phyloP scores from a whole-genome alignment of 257 asterid genomes.

The Datura wrightii region DNA sequence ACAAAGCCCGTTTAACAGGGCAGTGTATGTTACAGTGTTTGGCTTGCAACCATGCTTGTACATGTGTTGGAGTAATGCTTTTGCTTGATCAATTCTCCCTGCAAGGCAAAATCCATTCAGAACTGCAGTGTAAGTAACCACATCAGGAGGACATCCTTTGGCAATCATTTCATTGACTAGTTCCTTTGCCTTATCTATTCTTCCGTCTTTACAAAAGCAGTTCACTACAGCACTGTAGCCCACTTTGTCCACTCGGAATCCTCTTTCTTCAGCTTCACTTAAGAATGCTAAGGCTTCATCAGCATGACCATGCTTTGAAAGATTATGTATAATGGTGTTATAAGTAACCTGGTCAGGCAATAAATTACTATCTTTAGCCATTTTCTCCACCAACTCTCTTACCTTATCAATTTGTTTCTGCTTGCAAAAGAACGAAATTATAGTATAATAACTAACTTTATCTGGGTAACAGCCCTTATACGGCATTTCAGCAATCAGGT shows the following conservation, averaged over 20 bases:
- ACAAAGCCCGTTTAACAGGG: conserved; percentile 83
- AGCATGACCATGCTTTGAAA: conserved; percentile 73
- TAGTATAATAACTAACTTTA: conserved; percentile 78
- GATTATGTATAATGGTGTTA: conserved; percentile 70
- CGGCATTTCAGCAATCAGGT: conserved; percentile 76
- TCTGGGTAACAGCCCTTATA: conserved; percentile 73
- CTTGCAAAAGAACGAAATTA: conserved; percentile 72
- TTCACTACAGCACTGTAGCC: conserved; percentile 76
- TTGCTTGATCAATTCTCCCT: conserved; percentile 77
- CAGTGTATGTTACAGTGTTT: conserved; percentile 79
- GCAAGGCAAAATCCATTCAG: conserved; percentile 69
- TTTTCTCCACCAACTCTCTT: conserved; percentile 70
- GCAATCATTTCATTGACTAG: conserved; percentile 77
- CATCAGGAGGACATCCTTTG: conserved; percentile 85
- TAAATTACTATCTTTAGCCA: conserved; percentile 64
- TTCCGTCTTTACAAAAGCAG: conserved; percentile 72
- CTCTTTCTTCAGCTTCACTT: conserved; percentile 72
- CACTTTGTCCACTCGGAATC: conserved; percentile 72
- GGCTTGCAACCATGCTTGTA: conserved; percentile 85
- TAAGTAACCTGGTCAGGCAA: conserved; percentile 78
- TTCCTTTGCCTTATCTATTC: conserved; percentile 71
- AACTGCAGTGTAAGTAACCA: conserved; percentile 89
- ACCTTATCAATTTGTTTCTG: conserved; percentile 65
- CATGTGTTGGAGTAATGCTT: conserved; percentile 79
- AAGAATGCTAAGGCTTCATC: conserved; percentile 76